These are phyloP conservation scores for Elongisporangium undulatum DNA, from an alignment of 352 stramenopile genomes.

Conservation along the genomic window DNA sequence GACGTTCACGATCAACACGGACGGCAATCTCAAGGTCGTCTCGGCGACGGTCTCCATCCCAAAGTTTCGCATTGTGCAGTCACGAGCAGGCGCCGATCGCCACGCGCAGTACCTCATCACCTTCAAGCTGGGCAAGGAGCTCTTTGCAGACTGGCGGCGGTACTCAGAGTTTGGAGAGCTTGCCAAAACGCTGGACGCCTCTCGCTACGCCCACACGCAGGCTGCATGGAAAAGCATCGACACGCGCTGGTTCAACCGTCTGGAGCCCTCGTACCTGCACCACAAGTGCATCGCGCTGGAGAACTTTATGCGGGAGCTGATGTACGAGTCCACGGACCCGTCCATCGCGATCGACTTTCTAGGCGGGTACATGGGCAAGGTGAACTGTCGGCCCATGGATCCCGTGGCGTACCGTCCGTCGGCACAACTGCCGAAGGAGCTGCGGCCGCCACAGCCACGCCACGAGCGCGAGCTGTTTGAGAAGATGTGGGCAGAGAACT, in stretches of 20 bases:
- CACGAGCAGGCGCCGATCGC: slow-evolving; percentile 67
- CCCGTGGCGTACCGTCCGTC: slow-evolving; percentile 54
- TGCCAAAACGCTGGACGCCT: slow-evolving; percentile 65
- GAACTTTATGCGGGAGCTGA: slow-evolving; percentile 86
- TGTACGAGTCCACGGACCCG: slow-evolving; percentile 85
- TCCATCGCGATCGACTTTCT: slow-evolving; percentile 77
- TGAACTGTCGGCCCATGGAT: slow-evolving; percentile 72
- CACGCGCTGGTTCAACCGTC: slow-evolving; percentile 84
- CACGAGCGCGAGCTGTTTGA: slow-evolving; percentile 95
- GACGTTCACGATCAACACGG: slow-evolving; percentile 71
- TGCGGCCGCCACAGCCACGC: slow-evolving; percentile 90
- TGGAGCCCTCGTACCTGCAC: slow-evolving; percentile 84
- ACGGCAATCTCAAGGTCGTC: slow-evolving; percentile 77
- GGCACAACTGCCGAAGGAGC: slow-evolving; percentile 79
- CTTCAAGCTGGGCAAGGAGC: slow-evolving; percentile 81
- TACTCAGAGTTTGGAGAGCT: slow-evolving; percentile 88
- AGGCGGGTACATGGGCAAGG: slow-evolving; percentile 66
- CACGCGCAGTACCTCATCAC: slow-evolving; percentile 88
- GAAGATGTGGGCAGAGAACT: slow-evolving; percentile 97
- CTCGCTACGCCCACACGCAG: slow-evolving; percentile 56
- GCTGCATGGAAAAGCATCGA: slow-evolving; percentile 72
- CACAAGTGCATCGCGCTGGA: slow-evolving; percentile 87
- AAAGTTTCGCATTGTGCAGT: slow-evolving; percentile 88
- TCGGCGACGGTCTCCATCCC: slow-evolving; percentile 78
- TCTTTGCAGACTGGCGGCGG: slow-evolving; percentile 83